Evolutionary conservation across 2,329 filamentous ascomycete genomes (phyloP).

Genomic region (Ambrosiella beaveri): DNA sequence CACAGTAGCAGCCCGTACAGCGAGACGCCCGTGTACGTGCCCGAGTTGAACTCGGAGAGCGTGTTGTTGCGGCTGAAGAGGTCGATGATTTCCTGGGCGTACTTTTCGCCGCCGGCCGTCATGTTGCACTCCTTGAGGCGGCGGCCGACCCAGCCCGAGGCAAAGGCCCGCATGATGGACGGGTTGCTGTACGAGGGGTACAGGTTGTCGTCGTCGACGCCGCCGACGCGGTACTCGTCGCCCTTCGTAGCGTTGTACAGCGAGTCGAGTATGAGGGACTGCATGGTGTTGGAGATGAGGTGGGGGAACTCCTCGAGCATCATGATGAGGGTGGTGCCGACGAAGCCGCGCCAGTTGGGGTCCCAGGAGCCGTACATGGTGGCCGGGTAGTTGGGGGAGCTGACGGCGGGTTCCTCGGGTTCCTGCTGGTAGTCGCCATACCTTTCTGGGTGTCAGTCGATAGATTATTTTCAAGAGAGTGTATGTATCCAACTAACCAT

Average conservation of each 20-base stretch:
- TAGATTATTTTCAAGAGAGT: background rate
- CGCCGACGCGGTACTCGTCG: conserved; percentile 43
- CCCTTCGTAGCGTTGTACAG: conserved; percentile 38
- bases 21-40: conserved; percentile 46
- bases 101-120: conserved; percentile 36
- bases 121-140: conserved; percentile 38
- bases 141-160: conserved; percentile 40
- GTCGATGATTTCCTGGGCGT: conserved; percentile 37
- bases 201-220: conserved; percentile 41
- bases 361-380: conserved; percentile 41
- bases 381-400: conserved; percentile 31
- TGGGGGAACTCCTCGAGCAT: conserved; percentile 40
- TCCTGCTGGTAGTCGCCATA: conserved; percentile 35
- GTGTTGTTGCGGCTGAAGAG: conserved; percentile 39
- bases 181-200: conserved; percentile 46
- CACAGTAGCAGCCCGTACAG: conserved; percentile 40
- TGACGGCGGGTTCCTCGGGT: conserved; percentile 40
- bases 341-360: conserved; percentile 47
- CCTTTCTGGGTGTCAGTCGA: conserved; percentile 12
- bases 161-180: conserved; percentile 45
- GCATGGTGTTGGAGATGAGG: conserved; percentile 23
- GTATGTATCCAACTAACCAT: conserved; percentile 24
- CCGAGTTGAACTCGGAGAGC: conserved; percentile 44
- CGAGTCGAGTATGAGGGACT: conserved; percentile 31
- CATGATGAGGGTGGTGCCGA: conserved; percentile 40